Evolutionary conservation across 331 rosid species (phyloP), one percentile per base, ranked within the genome.

Genomic region (Dryas integrifolia): DNA sequence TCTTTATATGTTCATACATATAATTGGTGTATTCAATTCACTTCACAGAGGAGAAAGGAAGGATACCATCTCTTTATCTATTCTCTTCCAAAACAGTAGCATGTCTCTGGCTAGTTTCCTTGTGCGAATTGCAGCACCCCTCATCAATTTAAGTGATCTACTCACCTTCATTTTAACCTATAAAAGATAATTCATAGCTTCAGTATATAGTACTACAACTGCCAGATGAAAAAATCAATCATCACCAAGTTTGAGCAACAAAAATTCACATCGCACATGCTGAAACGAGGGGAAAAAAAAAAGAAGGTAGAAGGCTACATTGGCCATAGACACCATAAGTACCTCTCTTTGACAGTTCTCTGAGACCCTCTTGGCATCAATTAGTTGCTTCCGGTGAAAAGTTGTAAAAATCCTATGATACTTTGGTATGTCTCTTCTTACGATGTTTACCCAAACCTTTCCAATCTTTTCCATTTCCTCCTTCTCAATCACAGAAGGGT

Each of bases 321-420:
- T 50, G 45, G 55, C 15, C 63, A 48, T 50, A 14, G 62, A 69
- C 65, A 70, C 72, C 77, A 58, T 53, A 75, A 88, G 63, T 87
- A 79, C 99, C 96, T 95, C 99, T 90, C 97, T 92, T 86, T 95
- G 99, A 84, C 99, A 95, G 83, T 58, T 85, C 77, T 95, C 99
- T 51, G 97, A 82, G 80, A 85, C 76, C 85, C 96, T 89, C 96
- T 92, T 95, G 69, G 98, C 98, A 86, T 95, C 97, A 65, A 83
- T 60, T 30, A 89, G 85, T 81, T 92, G 99, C 92, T 92, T 95
- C 70, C 93, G 89, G 72, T 95, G 99, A 78, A 89, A 86, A 67
- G 74, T 75, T 44, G 75, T 80, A 74, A 95, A 95, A 72, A 74
- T 82, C 58, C 92, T 85, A 53, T 92, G 96, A 82, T 95, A 93